Conservation (phyloP, 352 stramenopile species). For the Phytophthora uliginosa region DNA sequence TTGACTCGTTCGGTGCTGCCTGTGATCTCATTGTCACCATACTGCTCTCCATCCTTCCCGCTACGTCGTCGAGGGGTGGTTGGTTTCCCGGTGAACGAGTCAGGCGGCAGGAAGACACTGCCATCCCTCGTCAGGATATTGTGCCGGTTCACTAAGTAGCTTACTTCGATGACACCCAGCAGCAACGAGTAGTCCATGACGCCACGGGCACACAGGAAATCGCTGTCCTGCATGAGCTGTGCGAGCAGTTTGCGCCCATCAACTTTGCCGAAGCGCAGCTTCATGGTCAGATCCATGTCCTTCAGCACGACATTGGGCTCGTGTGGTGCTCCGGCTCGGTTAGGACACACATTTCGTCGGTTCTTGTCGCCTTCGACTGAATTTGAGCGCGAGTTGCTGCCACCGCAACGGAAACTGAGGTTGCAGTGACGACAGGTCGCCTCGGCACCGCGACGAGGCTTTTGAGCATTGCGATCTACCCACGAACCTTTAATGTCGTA, state of each 20-base stretch:
- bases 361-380: constrained; percentile 12
- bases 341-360: constrained; percentile 65
- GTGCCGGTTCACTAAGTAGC: constrained; percentile 78
- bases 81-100: constrained; percentile 19
- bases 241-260: constrained; percentile 55
- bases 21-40: constrained; percentile 12
- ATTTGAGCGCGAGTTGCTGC: constrained; percentile 7
- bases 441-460: constrained; percentile 63
- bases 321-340: constrained; percentile 62
- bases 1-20: constrained; percentile 40
- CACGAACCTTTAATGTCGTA: constrained; percentile 93
- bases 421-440: constrained; percentile 79
- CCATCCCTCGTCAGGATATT: constrained; percentile 74
- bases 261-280: constrained; percentile 66
- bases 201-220: constrained; percentile 73
- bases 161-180: constrained; percentile 81
- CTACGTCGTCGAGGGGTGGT: constrained; percentile 11
- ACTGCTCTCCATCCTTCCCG: constrained; percentile 22
- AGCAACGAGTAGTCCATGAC: constrained; percentile 92
- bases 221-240: constrained; percentile 76
- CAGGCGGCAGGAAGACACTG: constrained; percentile 54
- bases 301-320: constrained; percentile 84
- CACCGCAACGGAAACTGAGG: constrained; percentile 68
- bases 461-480: constrained; percentile 82
- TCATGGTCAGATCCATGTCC: constrained; percentile 86